Conservation (phyloP, 495 filamentous ascomycete species). For the Apodospora peruviana region DNA sequence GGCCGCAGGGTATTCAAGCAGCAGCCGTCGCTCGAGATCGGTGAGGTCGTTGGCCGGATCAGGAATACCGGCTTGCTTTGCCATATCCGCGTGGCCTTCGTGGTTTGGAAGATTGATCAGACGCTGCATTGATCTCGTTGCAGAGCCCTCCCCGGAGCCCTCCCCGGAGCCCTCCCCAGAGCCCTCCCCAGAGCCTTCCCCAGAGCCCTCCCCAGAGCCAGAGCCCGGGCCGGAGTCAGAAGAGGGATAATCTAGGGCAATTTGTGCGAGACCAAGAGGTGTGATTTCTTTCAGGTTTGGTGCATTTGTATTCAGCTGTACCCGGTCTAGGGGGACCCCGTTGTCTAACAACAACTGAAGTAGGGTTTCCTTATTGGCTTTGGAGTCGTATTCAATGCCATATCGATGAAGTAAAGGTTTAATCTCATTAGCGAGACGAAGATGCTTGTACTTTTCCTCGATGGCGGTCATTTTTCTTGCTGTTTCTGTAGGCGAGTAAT, state of each 20-base stretch:
- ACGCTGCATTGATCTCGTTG: conserved; percentile 1
- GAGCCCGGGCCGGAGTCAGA: background rate
- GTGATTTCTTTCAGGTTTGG: background rate
- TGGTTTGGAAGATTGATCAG: conserved; percentile 1
- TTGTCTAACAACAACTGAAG: background rate
- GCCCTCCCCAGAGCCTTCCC: background rate
- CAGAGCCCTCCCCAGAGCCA: background rate
- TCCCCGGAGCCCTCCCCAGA: background rate
- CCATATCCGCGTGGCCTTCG: background rate
- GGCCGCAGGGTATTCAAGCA: conserved; percentile 1
- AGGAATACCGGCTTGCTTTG: conserved; percentile 4
- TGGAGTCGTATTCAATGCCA: background rate
- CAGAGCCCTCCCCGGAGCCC: background rate
- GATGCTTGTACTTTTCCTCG: conserved; percentile 1
- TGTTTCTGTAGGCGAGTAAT: background rate
- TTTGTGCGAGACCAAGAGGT: conserved; percentile 1
- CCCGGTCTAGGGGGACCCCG: conserved; percentile 1
- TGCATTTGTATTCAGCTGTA: background rate
- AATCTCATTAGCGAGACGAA: conserved; percentile 1
- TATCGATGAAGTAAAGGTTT: conserved; percentile 3
- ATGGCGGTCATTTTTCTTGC: background rate
- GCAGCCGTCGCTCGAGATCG: conserved; percentile 3
- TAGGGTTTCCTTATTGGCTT: background rate
- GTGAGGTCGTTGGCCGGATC: background rate
- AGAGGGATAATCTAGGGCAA: conserved; percentile 3